Conservation (phyloP, 1,284 basidiomycete species). For the Mixia osmundae region DNA sequence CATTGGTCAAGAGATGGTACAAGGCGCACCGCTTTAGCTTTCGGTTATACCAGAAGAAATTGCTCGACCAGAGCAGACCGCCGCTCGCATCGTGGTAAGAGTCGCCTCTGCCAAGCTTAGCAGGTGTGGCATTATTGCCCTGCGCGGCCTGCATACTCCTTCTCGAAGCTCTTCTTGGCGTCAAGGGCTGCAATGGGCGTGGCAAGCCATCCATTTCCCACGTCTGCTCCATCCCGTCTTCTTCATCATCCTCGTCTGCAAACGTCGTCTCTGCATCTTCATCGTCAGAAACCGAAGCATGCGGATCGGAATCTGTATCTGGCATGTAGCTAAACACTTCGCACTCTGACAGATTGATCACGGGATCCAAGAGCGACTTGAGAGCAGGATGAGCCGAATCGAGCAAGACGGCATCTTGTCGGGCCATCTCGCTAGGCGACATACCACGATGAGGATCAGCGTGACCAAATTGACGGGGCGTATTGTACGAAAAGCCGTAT, state of each 20-base stretch:
- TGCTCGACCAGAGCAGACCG: conserved; percentile 84
- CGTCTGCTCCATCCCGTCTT: too few species aligned
- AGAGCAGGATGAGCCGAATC: conserved; percentile 64
- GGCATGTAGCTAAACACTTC: conserved; percentile 90
- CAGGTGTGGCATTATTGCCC: background rate
- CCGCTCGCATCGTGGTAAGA: conserved; percentile 57
- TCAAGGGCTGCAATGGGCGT: too few species aligned
- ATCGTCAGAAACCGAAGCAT: conserved; percentile 32
- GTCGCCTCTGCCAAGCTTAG: conserved; percentile 19
- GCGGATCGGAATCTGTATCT: conserved; percentile 83
- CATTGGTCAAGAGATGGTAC: too few species aligned
- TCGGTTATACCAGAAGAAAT: conserved; percentile 91
- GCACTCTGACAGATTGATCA: conserved; percentile 71
- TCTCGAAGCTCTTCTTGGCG: background rate
- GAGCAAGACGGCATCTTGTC: conserved; percentile 20
- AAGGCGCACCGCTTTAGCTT: conserved; percentile 69
- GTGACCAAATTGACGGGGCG: too few species aligned
- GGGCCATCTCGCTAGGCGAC: background rate
- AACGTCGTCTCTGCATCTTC: conserved; percentile 18
- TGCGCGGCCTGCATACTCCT: background rate
- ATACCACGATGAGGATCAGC: too few species aligned
- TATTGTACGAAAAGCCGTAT: conserved; percentile 1
- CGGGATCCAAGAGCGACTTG: conserved; percentile 66
- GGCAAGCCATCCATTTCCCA: too few species aligned
- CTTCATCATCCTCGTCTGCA: conserved; percentile 17